Percentiles rank a stretch among this genome's conserved stretches.
These are phyloP conservation scores for Argentina anserina DNA, from an alignment of 306 rosid species.

Conservation along the genomic window DNA sequence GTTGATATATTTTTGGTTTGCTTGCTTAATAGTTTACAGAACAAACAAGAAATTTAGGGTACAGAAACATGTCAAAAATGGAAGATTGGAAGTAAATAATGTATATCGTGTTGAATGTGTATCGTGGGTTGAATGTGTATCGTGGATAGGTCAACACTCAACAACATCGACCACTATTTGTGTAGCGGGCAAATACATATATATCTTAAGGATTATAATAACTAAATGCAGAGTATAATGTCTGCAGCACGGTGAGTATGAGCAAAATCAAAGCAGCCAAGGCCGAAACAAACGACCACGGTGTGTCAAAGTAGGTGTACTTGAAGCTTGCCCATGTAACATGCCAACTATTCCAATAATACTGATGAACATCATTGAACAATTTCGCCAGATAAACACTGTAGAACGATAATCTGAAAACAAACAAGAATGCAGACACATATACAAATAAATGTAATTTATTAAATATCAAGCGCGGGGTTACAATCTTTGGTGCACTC, in stretches of 20 bases:
- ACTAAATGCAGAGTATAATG: conserved; percentile 37
- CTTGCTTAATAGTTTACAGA: too few species aligned
- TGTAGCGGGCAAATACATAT: too few species aligned
- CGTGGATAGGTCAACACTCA: not conserved
- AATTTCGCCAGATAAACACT: conserved; percentile 38
- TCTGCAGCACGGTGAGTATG: conserved; percentile 49
- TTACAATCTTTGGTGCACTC: too few species aligned
- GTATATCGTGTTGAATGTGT: not conserved
- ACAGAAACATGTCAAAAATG: too few species aligned
- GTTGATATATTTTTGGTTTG: too few species aligned
- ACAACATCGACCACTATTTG: too few species aligned
- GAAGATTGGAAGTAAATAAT: too few species aligned
- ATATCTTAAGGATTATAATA: not conserved
- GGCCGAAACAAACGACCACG: conserved; percentile 65
- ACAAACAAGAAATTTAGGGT: too few species aligned
- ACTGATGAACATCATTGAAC: conserved; percentile 48
- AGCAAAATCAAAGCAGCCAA: conserved; percentile 49
- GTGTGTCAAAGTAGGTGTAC: conserved; percentile 62
- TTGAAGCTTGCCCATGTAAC: conserved; percentile 65
- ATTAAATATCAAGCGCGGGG: too few species aligned
- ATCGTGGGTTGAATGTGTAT: not conserved
- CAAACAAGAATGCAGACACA: too few species aligned
- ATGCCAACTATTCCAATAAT: conserved; percentile 43
- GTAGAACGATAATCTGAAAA: too few species aligned
- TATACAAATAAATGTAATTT: too few species aligned